phyloP scores from a whole-genome alignment of 768 basidiomycete species.

The Zangia roseola region DNA sequence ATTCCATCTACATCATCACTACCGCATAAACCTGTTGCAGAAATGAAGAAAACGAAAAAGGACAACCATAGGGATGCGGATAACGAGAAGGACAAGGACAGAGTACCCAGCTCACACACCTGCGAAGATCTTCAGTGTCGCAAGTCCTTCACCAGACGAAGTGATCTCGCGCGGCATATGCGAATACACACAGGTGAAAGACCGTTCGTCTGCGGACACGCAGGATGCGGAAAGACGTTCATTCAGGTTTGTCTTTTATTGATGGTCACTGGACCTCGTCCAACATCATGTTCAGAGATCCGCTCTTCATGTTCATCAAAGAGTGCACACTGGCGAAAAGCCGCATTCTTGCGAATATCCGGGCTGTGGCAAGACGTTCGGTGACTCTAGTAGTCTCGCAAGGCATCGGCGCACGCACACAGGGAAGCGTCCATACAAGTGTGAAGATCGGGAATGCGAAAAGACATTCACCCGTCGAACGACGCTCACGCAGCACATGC shows the following conservation, averaged over 20 bases:
- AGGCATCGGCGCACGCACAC: constrained; percentile 89
- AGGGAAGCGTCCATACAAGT: constrained; percentile 83
- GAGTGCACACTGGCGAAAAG: constrained; percentile 92
- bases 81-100: constrained; percentile 41
- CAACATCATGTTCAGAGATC: constrained; percentile 58
- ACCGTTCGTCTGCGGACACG: constrained; percentile 72
- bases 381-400: constrained; percentile 89
- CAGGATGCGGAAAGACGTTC: constrained; percentile 84
- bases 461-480: constrained; percentile 88
- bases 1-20: constrained; percentile 53
- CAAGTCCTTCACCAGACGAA: constrained; percentile 80
- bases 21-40: constrained; percentile 21
- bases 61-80: constrained; percentile 31
- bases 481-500: constrained; percentile 84
- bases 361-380: constrained; percentile 83
- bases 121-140: constrained; percentile 74
- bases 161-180: constrained; percentile 82
- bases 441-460: constrained; percentile 77
- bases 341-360: constrained; percentile 91
- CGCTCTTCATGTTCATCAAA: constrained; percentile 82
- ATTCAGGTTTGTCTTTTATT: constrained; percentile 64
- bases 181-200: constrained; percentile 91
- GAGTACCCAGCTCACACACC: constrained; percentile 49
- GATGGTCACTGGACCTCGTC: neutral
- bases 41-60: constrained; percentile 28